Percentiles rank a stretch among this genome's conserved stretches.
These are phyloP conservation scores for Lichtheimia ramosa DNA, from an alignment of 371 early-diverging fungal genomes.

Conservation along the genomic window DNA sequence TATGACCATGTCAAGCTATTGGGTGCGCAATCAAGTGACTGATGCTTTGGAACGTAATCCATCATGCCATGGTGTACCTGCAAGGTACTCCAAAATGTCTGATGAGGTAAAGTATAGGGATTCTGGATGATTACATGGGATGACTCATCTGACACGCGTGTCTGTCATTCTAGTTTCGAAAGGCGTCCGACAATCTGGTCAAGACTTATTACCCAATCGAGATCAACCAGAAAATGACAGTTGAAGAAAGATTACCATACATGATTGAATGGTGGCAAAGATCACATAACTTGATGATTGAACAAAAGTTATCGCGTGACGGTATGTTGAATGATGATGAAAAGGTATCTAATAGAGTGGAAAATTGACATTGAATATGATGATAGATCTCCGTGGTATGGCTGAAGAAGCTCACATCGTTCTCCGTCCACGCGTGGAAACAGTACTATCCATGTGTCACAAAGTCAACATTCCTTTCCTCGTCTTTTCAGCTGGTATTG, in stretches of 20 bases:
- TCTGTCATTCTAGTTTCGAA: slow-evolving; percentile 38
- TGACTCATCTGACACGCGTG: neutral
- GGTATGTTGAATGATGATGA: slow-evolving; percentile 18
- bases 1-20: slow-evolving; percentile 74
- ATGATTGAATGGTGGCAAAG: slow-evolving; percentile 78
- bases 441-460: slow-evolving; percentile 42
- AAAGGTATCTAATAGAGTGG: neutral
- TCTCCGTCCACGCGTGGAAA: slow-evolving; percentile 49
- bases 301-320: slow-evolving; percentile 45
- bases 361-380: neutral
- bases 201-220: slow-evolving; percentile 77
- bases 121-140: neutral
- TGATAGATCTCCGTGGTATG: slow-evolving; percentile 55
- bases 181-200: slow-evolving; percentile 44
- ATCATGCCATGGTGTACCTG: slow-evolving; percentile 65
- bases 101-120: slow-evolving; percentile 32
- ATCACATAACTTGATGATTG: slow-evolving; percentile 57
- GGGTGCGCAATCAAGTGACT: slow-evolving; percentile 51
- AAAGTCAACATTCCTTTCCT: slow-evolving; percentile 57
- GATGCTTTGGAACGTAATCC: slow-evolving; percentile 50
- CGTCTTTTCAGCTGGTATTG: slow-evolving; percentile 78
- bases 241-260: slow-evolving; percentile 60
- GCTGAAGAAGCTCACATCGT: slow-evolving; percentile 51
- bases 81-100: slow-evolving; percentile 39
- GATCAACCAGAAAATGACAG: slow-evolving; percentile 47